These are phyloP conservation scores for Escovopsis sp. DNA, from an alignment of 2,329 filamentous ascomycete species.

Conservation along the genomic window DNA sequence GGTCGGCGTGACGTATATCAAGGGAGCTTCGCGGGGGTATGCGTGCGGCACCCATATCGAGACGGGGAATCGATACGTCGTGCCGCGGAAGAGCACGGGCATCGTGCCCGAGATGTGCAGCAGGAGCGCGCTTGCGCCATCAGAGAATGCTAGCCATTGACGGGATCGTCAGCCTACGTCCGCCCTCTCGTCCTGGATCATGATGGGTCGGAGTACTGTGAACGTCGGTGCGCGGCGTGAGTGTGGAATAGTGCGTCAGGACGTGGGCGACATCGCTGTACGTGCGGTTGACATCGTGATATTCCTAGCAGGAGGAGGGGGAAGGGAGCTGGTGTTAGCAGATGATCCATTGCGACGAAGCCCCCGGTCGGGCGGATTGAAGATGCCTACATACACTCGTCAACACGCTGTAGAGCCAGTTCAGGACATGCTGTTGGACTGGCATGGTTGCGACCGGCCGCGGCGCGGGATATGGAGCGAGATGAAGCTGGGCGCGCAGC, in stretches of 20 bases:
- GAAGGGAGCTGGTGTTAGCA: not conserved
- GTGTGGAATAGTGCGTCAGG: conserved; percentile 62
- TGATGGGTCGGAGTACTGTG: conserved; percentile 50
- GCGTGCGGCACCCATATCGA: conserved; percentile 85
- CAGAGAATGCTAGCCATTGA: conserved; percentile 57
- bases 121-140: conserved; percentile 73
- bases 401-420: conserved; percentile 89
- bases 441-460: conserved; percentile 32
- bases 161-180: too few relatives aligned
- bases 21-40: conserved; percentile 73
- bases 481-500: not conserved
- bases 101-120: conserved; percentile 77
- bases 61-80: conserved; percentile 79
- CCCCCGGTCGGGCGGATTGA: not conserved
- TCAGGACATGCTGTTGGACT: conserved; percentile 78
- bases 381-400: conserved; percentile 43
- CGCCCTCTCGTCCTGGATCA: conserved; percentile 1
- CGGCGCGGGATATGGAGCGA: not conserved
- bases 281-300: conserved; percentile 80
- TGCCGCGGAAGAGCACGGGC: conserved; percentile 81
- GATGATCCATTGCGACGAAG: too few relatives aligned
- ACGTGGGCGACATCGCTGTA: conserved; percentile 83
- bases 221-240: conserved; percentile 81
- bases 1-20: conserved; percentile 79
- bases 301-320: conserved; percentile 47